Base-by-base conservation (phyloP, 1,284 basidiomycete species). In the Irpex sp. region DNA sequence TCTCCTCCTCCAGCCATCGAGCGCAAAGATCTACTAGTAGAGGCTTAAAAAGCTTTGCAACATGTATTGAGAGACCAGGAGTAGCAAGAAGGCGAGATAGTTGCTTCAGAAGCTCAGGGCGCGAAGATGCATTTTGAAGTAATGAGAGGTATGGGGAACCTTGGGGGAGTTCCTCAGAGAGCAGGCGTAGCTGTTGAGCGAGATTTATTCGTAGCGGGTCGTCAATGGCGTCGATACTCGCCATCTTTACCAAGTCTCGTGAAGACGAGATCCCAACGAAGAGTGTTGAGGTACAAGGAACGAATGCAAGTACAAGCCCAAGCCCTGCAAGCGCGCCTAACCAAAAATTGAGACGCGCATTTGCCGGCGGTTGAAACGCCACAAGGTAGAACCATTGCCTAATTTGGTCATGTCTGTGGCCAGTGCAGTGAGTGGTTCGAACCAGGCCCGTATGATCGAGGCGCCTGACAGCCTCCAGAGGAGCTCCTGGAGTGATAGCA, bases 21-120 rank as follows among this genome's bases (percentile, higher is more conserved):
- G 88, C 86, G 68, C 84, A 90, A 35, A 93, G 73, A 75, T 93
- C 88, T 39, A 90, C 70, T 56, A 93, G 71, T 59, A 93, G 74
- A 9, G 92, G 91, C 63, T 88, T 78, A 73, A 88, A 93, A 7
- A 80, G 65, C 5, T 75, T 78, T 33, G 88, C 85, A 61, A 92
- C 78, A 21, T 75, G 67, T 26, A 80, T 67, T 1, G 90, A 92
- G 53, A 85, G 79, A 17, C 81, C 76, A 5, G 88, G 83, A 11
- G 75, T 66, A 0, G 79, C 73, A 26, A 88, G 76, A 7, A 86
- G 72, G 35, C 74, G 71, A n/a, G 88, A 87, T 58, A 90, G 71
- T 1, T 72, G 76, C 26, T 71, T 68, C 9, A 85, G 76, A 11
- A 85, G 62, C 57, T 78, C 72, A 21, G 66, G 64, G 3, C 71